Evolutionary conservation across 352 stramenopile species (phyloP).

Genomic region (Thraustotheca clavata): DNA sequence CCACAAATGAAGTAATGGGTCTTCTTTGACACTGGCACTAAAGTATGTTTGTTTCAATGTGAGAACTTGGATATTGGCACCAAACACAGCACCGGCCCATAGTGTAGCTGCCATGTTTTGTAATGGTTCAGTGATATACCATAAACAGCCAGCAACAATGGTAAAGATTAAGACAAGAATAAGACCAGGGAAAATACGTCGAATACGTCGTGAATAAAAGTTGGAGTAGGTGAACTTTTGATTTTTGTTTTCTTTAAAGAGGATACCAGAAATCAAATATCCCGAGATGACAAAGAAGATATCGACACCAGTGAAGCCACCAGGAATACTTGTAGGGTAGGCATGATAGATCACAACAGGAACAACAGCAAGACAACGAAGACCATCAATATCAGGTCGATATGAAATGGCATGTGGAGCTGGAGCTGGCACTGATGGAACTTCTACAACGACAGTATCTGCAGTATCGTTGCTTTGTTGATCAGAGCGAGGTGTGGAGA

Average conservation of each 20-base stretch:
- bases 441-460: background rate
- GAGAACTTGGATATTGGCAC: constrained; percentile 16
- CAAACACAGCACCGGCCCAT: constrained; percentile 1
- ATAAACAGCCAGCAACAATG: constrained; percentile 2
- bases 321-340: background rate
- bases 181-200: constrained; percentile 13
- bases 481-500: background rate
- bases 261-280: constrained; percentile 18
- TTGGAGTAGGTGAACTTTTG: constrained; percentile 14
- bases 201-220: constrained; percentile 18
- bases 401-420: constrained; percentile 2
- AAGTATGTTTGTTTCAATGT: constrained; percentile 4
- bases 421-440: background rate
- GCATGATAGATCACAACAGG: constrained; percentile 14
- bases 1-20: constrained; percentile 20
- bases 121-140: background rate
- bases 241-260: constrained; percentile 18
- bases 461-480: background rate
- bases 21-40: background rate
- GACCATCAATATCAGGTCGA: constrained; percentile 19
- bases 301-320: constrained; percentile 18
- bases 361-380: constrained; percentile 8
- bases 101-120: constrained; percentile 8
- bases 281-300: constrained; percentile 22
- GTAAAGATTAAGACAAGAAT: constrained; percentile 8